phyloP scores from a whole-genome alignment of 345 rosid species.

The Hibiscus syriacus region DNA sequence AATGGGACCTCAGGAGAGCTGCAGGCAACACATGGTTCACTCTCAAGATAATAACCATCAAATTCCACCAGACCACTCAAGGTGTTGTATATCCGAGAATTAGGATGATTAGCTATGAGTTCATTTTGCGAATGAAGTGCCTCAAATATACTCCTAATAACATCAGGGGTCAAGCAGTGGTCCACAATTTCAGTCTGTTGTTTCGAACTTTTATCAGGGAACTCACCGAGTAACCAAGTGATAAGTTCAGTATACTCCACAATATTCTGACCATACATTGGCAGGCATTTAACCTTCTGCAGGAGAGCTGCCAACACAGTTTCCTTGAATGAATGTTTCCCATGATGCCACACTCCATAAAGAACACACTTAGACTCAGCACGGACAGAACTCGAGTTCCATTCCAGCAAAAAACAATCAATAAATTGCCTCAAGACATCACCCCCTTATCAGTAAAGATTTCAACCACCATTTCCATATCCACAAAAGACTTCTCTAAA shows the following conservation, averaged over 20 bases:
- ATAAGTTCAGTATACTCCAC: conserved; percentile 89
- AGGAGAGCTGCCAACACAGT: conserved; percentile 54
- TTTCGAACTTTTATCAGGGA: conserved; percentile 69
- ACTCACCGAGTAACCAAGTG: conserved; percentile 70
- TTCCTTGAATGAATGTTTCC: conserved; percentile 73
- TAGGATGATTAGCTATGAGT: conserved; percentile 96
- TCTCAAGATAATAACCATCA: conserved; percentile 98
- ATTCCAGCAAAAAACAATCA: conserved; percentile 84
- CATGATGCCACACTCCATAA: conserved; percentile 98
- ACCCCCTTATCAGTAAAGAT: conserved; percentile 68
- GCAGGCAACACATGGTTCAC: conserved; percentile 98
- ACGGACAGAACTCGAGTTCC: conserved; percentile 97
- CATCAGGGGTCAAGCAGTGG: conserved; percentile 71
- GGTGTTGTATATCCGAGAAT: conserved; percentile 91
- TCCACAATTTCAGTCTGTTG: conserved; percentile 68
- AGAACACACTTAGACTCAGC: conserved; percentile 80
- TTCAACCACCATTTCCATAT: conserved; percentile 79
- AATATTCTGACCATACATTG: conserved; percentile 94
- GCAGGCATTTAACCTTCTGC: conserved; percentile 62
- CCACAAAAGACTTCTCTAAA: conserved; percentile 72
- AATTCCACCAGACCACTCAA: conserved; percentile 90
- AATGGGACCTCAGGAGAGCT: conserved; percentile 99
- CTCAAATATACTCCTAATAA: conserved; percentile 74
- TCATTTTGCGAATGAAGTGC: conserved; percentile 91
- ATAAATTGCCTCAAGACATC: conserved; percentile 82